Evolutionary conservation across 2,329 filamentous ascomycete species (phyloP).

Genomic region (Aureobasidium leucospermi): DNA sequence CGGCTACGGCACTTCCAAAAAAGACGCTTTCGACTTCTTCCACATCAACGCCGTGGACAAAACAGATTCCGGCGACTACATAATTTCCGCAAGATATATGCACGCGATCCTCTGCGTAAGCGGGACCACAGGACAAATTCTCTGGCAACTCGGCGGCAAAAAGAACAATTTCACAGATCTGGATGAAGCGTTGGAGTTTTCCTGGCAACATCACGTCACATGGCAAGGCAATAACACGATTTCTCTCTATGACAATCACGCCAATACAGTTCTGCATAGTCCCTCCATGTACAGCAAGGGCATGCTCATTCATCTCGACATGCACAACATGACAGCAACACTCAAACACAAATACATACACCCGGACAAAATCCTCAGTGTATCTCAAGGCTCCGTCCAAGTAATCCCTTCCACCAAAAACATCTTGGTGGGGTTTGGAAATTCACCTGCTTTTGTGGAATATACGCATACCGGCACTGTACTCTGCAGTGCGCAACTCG

Average conservation of each 20-base stretch:
- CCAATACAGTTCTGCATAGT: constrained; percentile 28
- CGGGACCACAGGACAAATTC: constrained; percentile 34
- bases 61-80: constrained; percentile 39
- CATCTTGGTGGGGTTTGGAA: constrained; percentile 49
- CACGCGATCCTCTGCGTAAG: constrained; percentile 40
- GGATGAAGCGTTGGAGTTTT: constrained; percentile 24
- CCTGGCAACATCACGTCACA: constrained; percentile 27
- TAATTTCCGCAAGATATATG: constrained; percentile 38
- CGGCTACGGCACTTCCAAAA: constrained; percentile 34
- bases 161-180: constrained; percentile 31
- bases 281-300: not conserved
- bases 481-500: constrained; percentile 46
- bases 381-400: constrained; percentile 46
- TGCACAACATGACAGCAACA: not conserved
- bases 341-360: not conserved
- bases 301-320: constrained; percentile 7
- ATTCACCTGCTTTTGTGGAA: constrained; percentile 32
- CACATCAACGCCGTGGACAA: constrained; percentile 47
- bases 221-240: constrained; percentile 34
- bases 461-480: constrained; percentile 37
- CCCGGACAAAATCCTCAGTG: constrained; percentile 25
- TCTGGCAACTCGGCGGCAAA: constrained; percentile 43
- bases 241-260: constrained; percentile 48
- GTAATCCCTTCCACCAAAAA: constrained; percentile 43
- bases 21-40: constrained; percentile 44